Percentiles rank a stretch among this genome's conserved stretches.
Conservation (phyloP, 148 eudicot genomes). For the Vaccinium macrocarpon region DNA sequence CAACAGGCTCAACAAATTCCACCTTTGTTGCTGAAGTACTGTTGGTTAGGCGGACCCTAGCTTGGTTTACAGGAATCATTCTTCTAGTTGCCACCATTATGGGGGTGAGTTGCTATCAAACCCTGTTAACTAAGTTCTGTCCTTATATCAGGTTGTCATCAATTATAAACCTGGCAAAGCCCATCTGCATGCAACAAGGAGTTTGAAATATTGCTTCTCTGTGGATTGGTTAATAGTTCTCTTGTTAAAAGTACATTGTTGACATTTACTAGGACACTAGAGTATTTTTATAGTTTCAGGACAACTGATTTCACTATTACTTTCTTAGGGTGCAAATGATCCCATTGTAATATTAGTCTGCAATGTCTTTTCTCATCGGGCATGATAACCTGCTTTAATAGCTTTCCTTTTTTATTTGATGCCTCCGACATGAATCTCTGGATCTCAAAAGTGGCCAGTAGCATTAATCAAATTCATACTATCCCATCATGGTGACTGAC, state of each 20-base stretch:
- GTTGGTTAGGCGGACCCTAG: constrained; percentile 69
- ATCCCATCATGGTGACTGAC: neutral
- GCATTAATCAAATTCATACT: neutral
- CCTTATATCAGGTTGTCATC: neutral
- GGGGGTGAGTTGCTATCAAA: constrained; percentile 58
- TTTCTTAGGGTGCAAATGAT: neutral
- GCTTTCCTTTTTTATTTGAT: neutral
- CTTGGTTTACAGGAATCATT: constrained; percentile 83
- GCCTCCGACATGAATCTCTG: neutral
- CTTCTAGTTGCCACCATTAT: constrained; percentile 71
- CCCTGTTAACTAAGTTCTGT: neutral
- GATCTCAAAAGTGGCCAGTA: neutral
- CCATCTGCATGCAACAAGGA: neutral
- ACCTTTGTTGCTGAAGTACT: constrained; percentile 36
- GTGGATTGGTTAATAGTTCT: neutral
- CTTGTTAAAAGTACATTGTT: neutral
- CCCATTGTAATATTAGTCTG: neutral
- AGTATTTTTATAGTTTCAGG: neutral
- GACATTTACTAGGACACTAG: neutral
- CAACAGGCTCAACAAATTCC: constrained; percentile 27
- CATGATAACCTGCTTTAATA: neutral
- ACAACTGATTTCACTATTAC: neutral
- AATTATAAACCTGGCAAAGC: neutral
- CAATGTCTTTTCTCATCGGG: neutral
- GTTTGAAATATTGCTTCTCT: neutral